Conservation (phyloP, 2,329 filamentous ascomycete species). For the Nectriaceae sp. region DNA sequence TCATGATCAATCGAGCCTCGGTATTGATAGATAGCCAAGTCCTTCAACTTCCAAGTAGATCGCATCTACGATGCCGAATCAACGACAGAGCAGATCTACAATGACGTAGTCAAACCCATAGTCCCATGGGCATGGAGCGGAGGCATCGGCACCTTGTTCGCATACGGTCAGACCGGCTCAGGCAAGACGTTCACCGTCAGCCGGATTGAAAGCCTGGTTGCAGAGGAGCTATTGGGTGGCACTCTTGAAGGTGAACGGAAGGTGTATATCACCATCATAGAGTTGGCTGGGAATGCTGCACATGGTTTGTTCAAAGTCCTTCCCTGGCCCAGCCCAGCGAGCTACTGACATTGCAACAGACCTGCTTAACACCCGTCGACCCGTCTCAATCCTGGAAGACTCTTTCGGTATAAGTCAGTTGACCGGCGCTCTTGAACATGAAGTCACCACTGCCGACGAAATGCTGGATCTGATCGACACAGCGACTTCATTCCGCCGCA, state of each 20-base stretch:
- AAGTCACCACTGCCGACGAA: constrained; percentile 28
- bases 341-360: no score
- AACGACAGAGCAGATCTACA: constrained; percentile 43
- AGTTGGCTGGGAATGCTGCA: constrained; percentile 40
- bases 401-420: constrained; percentile 46
- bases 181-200: constrained; percentile 50
- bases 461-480: constrained; percentile 37
- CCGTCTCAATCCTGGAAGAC: constrained; percentile 48
- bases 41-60: constrained; percentile 38
- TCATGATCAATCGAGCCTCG: not conserved
- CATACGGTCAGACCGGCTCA: constrained; percentile 51
- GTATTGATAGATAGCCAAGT: constrained; percentile 22
- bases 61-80: constrained; percentile 36
- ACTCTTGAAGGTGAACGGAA: constrained; percentile 26
- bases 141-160: constrained; percentile 50
- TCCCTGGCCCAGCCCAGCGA: no score
- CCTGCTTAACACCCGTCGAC: constrained; percentile 42
- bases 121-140: constrained; percentile 49
- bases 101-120: constrained; percentile 41
- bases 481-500: constrained; percentile 42
- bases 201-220: constrained; percentile 42
- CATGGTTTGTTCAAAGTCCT: constrained; percentile 22
- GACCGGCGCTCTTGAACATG: constrained; percentile 43
- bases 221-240: constrained; percentile 34
- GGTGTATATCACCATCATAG: constrained; percentile 40